Base-by-base conservation (phyloP, 2,329 filamentous ascomycete genomes). In the Penicillium sp. region DNA sequence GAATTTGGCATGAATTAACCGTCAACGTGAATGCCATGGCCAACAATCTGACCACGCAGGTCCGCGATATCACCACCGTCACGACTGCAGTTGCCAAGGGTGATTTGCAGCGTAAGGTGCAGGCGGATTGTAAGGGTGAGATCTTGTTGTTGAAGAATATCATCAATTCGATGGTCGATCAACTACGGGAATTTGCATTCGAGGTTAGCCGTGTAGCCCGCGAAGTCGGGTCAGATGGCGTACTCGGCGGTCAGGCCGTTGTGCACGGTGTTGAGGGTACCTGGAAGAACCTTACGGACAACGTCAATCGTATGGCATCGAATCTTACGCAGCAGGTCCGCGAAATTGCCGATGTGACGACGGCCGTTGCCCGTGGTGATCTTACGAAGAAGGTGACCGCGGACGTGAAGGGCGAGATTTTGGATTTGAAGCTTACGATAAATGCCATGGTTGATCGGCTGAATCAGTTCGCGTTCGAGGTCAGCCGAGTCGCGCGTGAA, bases 111-210 rank as follows among this genome's bases (percentile, higher is more conserved):
- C 92, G 96, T 74, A 96, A 96, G 75, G 93, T 97, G 33, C 91
- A 95, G 73, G 92, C 91, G 56, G 90, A 90, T 68, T 92, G 89
- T 75, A 89, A 87, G 79, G 94, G 89, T 74, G 93, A 93, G 81
- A 97, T 91, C 70, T 89, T 86, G 74, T 89, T 89, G 80, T 89
- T 97, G 71, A 97, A 97, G 78, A 91, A 91, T 60, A 97, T 93
- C 45, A 97, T 97, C 81, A 97, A 97, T 77, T 93, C 89, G 71
- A 97, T 97, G 93, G 93, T 97, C 61, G 93, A 96, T 74, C 93
- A 96, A 73, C 81, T 97, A 56, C 90, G 95, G 70, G 91, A 96
- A 70, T 97, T 97, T 72, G 93, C 93, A 19, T 89, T 91, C 69
- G 92, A 97, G 78, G 93, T 97, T 67, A 96, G 92, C 52, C 93